Evolutionary conservation across 257 asterid genomes (phyloP).

Genomic region (Ophiorrhiza pumila): DNA sequence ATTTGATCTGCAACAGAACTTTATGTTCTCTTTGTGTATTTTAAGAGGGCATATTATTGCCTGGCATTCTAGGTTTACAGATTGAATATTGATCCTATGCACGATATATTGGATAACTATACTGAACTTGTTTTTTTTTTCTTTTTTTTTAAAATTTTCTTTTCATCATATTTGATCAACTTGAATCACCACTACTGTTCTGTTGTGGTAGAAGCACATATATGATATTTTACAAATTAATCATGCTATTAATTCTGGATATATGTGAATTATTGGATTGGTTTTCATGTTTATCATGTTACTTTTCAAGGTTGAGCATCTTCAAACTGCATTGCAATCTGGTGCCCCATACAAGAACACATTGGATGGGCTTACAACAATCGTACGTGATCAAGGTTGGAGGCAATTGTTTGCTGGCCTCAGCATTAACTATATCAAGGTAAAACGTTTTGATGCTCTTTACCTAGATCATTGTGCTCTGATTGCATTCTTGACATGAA

Average conservation of each 20-base stretch:
- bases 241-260: neutral
- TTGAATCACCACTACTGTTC: neutral
- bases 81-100: neutral
- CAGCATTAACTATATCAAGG: slow-evolving; percentile 95
- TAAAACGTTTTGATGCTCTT: slow-evolving; percentile 11
- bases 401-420: slow-evolving; percentile 88
- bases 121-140: too few relatives aligned
- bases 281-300: neutral
- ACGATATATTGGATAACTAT: neutral
- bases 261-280: neutral
- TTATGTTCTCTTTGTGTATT: neutral
- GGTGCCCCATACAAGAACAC: slow-evolving; percentile 58
- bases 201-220: neutral
- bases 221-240: neutral
- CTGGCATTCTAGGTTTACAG: neutral
- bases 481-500: neutral
- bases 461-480: neutral
- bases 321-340: slow-evolving; percentile 49
- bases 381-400: slow-evolving; percentile 76
- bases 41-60: neutral
- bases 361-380: slow-evolving; percentile 58
- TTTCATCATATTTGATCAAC: neutral
- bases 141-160: too few relatives aligned
- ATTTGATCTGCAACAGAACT: neutral
- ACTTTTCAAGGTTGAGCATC: slow-evolving; percentile 72